Evolutionary conservation across 768 basidiomycete genomes (phyloP), one percentile per base, ranked within the genome.

Genomic region (Hysterangium stoloniferum): DNA sequence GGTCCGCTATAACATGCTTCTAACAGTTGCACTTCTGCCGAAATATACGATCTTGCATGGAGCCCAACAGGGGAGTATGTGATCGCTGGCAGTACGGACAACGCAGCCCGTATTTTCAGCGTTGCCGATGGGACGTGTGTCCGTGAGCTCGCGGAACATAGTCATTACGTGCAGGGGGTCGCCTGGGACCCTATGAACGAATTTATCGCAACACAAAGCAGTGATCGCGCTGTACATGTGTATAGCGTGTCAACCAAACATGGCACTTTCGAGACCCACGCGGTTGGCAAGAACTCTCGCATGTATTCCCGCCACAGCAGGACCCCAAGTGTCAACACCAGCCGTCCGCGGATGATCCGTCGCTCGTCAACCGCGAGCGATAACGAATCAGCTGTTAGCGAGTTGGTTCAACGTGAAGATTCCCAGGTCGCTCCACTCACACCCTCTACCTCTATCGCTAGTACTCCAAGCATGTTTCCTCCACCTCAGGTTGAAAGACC

Each of bases 171-270:
- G 0, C 96, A 99, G 70, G 96, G 96, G 7, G 96, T 98, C 25
- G 90, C 95, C 0, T 99, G 96, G 96, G 96, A 99, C 57, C 96
- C 96, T 1, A 68, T 96, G 59, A 93, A 95, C 64, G 91, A 96
- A 65, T 98, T 87, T 62, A 89, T 99, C 54, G 94, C 96, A 3
- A 98, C 96, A 0, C 96, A 99, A 62, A 92, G 89, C 65, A 90
- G 86, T 60, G 96, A 99, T 66, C 78, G 95, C 40, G 86, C 92
- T 19, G 95, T 98, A 80, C 92, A 97, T 63, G 82, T 99, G 57
- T 91, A 97, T 67, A 78, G 78, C 55, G 81, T 97, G 57, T 78
- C 80, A 6, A 79, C 79, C 50, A 85, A 86, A 52, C 78, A 84
- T 38, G 87, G 89, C n/a, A 66, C 72, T 6, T 83, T 95, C 58